A percentile compares a stretch with the other conserved stretches of the same genome.
Evolutionary conservation across 228 moss, liverwort and hornwort species (phyloP).

Genomic region (Sphagnum fallax): DNA sequence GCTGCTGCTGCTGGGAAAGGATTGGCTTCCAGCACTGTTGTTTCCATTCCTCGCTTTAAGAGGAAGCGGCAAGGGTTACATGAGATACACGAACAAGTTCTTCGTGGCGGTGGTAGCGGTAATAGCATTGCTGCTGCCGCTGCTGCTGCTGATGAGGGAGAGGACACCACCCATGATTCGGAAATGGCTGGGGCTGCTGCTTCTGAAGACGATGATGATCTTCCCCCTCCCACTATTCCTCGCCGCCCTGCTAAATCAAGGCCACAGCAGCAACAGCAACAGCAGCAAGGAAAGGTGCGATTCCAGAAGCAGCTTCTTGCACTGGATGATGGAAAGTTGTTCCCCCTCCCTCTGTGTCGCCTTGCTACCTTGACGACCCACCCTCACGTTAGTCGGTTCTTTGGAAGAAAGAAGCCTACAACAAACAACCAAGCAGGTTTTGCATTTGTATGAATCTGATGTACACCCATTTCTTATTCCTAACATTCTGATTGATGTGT

Average conservation of each 20-base stretch:
- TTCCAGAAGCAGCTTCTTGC: too few species aligned
- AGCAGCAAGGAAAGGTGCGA: slow-evolving; percentile 49
- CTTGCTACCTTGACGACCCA: too few species aligned
- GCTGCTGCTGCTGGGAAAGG: slow-evolving; percentile 17
- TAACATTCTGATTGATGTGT: neutral
- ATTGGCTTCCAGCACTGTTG: slow-evolving; percentile 31
- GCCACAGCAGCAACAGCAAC: slow-evolving; percentile 17
- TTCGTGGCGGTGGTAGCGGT: slow-evolving; percentile 17
- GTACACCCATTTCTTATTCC: neutral
- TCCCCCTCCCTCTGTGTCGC: too few species aligned
- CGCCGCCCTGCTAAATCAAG: slow-evolving; percentile 64
- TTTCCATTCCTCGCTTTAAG: slow-evolving; percentile 60
- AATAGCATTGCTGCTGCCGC: slow-evolving; percentile 1
- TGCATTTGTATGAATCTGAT: too few species aligned
- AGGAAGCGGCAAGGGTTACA: slow-evolving; percentile 83
- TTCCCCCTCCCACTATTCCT: slow-evolving; percentile 73
- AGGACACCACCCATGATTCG: slow-evolving; percentile 68
- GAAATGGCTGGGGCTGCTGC: slow-evolving; percentile 44
- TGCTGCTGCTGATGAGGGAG: slow-evolving; percentile 59
- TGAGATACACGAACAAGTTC: slow-evolving; percentile 52
- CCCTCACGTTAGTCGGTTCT: too few species aligned
- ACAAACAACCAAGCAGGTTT: too few species aligned
- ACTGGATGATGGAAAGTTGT: too few species aligned
- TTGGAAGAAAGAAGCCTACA: too few species aligned
- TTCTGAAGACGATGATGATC: slow-evolving; percentile 91